Evolutionary conservation across 352 stramenopile genomes (phyloP).

Genomic region (Phytophthora pisi): DNA sequence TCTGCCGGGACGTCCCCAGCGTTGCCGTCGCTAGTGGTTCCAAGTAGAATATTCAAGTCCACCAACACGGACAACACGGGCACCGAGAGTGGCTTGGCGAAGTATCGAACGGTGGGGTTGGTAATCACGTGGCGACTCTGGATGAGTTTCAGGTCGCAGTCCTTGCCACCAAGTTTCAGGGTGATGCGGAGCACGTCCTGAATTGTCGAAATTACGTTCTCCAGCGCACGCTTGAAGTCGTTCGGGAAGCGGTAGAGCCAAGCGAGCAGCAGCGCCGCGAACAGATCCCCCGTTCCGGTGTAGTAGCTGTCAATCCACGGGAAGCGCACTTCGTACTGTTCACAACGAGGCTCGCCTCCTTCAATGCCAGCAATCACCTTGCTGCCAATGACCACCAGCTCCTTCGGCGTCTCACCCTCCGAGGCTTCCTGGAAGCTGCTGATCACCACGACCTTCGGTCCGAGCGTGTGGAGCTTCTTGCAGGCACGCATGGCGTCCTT

Average conservation of each 20-base stretch:
- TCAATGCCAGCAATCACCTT: constrained; percentile 33
- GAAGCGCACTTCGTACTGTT: constrained; percentile 83
- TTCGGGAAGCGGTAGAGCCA: constrained; percentile 71
- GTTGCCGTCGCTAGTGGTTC: constrained; percentile 16
- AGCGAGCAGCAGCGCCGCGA: constrained; percentile 79
- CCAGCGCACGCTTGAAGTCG: constrained; percentile 72
- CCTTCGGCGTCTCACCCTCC: constrained; percentile 31
- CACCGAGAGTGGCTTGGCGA: constrained; percentile 48
- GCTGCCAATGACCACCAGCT: constrained; percentile 77
- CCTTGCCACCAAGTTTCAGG: constrained; percentile 58
- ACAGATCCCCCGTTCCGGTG: constrained; percentile 84
- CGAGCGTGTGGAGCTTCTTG: constrained; percentile 74
- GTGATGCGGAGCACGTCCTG: constrained; percentile 81
- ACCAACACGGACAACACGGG: constrained; percentile 35
- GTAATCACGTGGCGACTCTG: constrained; percentile 79
- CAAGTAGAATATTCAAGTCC: constrained; percentile 36
- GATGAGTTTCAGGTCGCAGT: constrained; percentile 86
- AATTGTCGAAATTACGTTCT: constrained; percentile 83
- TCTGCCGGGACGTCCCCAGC: constrained; percentile 24
- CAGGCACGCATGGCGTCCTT: constrained; percentile 69
- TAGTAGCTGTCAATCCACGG: constrained; percentile 85
- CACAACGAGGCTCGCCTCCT: constrained; percentile 33
- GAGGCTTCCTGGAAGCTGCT: constrained; percentile 73
- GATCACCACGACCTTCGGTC: constrained; percentile 81
- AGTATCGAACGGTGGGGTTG: constrained; percentile 54